phyloP scores from a whole-genome alignment of 192 early-diverging fungal species.

The Gaertneriomyces semiglobifer region DNA sequence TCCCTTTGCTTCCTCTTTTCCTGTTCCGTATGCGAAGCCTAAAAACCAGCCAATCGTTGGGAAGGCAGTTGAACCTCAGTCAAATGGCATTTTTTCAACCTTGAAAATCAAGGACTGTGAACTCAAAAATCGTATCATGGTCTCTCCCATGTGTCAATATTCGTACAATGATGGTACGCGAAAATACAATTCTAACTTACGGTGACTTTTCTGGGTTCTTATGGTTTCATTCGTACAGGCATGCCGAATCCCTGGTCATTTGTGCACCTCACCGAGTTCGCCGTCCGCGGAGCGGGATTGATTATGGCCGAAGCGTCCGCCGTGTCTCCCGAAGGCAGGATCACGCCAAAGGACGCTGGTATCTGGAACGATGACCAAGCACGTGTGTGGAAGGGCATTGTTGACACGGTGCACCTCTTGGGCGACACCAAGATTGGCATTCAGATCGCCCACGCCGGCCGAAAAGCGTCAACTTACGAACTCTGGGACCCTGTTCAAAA shows the following conservation, averaged over 20 bases:
- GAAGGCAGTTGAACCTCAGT: too few relatives aligned
- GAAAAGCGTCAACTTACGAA: constrained; percentile 57
- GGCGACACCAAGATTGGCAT: constrained; percentile 47
- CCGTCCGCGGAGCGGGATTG: constrained; percentile 73
- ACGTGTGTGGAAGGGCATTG: constrained; percentile 51
- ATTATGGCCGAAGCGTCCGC: constrained; percentile 44
- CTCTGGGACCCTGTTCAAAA: constrained; percentile 24
- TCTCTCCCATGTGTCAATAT: constrained; percentile 73
- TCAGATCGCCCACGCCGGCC: constrained; percentile 81
- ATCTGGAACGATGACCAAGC: constrained; percentile 82
- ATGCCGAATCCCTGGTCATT: constrained; percentile 35
- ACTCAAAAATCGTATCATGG: constrained; percentile 71
- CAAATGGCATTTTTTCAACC: too few relatives aligned
- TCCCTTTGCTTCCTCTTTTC: too few relatives aligned
- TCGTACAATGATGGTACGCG: constrained; percentile 42
- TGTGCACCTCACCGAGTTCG: constrained; percentile 56
- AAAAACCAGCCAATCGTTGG: too few relatives aligned
- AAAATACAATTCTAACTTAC: not conserved
- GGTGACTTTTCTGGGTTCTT: constrained; percentile 3
- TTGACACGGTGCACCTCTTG: constrained; percentile 60
- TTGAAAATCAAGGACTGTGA: constrained; percentile 36
- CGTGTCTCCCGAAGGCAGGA: constrained; percentile 58
- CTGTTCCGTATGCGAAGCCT: too few relatives aligned
- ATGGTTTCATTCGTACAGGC: constrained; percentile 18
- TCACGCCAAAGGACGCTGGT: constrained; percentile 73